Conservation (phyloP, 2,329 filamentous ascomycete genomes). For the Talaromyces rugulosus region DNA sequence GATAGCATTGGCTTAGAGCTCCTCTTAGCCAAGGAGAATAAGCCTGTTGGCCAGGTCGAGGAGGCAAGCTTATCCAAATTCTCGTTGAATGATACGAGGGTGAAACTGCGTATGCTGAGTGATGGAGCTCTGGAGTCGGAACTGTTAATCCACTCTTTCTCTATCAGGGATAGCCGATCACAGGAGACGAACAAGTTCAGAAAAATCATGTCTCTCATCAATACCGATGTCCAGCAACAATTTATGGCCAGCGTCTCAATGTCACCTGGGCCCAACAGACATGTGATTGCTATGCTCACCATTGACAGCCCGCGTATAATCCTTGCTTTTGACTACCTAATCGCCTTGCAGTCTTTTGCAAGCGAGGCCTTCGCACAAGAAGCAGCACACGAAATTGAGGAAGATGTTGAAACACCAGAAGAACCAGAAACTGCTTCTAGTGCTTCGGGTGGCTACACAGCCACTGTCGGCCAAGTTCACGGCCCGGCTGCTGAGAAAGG, state of each 20-base stretch:
- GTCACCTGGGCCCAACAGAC: slow-evolving; percentile 74
- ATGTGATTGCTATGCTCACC: slow-evolving; percentile 84
- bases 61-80: slow-evolving; percentile 86
- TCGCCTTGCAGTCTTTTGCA: slow-evolving; percentile 81
- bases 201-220: slow-evolving; percentile 96
- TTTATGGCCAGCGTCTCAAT: slow-evolving; percentile 98
- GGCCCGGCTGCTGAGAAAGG: slow-evolving; percentile 35
- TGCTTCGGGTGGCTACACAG: slow-evolving; percentile 24
- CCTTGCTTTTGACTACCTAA: slow-evolving; percentile 91
- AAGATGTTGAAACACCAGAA: slow-evolving; percentile 32
- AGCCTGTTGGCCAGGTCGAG: slow-evolving; percentile 73
- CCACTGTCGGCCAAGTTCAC: slow-evolving; percentile 20
- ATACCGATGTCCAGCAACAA: slow-evolving; percentile 86
- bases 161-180: slow-evolving; percentile 85
- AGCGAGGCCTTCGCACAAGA: slow-evolving; percentile 60
- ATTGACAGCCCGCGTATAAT: slow-evolving; percentile 94
- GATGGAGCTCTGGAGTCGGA: slow-evolving; percentile 91
- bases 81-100: slow-evolving; percentile 83
- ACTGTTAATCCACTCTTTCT: slow-evolving; percentile 88
- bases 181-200: slow-evolving; percentile 91
- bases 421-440: slow-evolving; percentile 34
- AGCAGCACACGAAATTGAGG: slow-evolving; percentile 39
- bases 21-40: slow-evolving; percentile 68
- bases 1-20: slow-evolving; percentile 85
- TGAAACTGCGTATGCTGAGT: slow-evolving; percentile 90